Percentiles rank a stretch among this genome's conserved stretches.
Evolutionary conservation across 208 protist genomes (phyloP).

Genomic region (Leishmania amazonensis): DNA sequence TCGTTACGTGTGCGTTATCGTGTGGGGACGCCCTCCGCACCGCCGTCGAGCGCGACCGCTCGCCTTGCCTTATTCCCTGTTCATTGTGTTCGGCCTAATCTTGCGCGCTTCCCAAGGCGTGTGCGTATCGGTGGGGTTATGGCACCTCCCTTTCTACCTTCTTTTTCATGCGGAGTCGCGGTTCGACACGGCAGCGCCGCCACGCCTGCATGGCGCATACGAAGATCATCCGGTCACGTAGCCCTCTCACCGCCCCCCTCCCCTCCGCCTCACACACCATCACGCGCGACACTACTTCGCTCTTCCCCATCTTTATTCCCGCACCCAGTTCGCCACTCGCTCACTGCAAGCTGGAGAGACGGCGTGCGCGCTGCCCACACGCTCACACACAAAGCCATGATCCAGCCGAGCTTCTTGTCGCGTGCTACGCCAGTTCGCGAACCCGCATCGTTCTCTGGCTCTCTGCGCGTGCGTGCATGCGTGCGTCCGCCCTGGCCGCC

Average conservation of each 20-base stretch:
- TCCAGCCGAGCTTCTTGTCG: no score
- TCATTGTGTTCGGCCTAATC: not conserved
- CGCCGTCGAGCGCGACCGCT: not conserved
- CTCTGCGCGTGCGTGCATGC: not conserved
- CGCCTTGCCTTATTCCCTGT: not conserved
- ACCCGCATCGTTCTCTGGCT: no score
- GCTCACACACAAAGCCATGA: no score
- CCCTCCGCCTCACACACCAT: not conserved
- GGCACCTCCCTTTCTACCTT: not conserved
- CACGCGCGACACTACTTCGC: not conserved
- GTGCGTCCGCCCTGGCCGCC: no score
- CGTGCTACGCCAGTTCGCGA: no score
- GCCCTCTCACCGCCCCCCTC: not conserved
- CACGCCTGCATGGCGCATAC: not conserved
- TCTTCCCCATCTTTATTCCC: no score
- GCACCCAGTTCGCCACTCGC: no score
- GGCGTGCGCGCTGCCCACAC: no score
- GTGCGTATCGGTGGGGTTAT: not conserved
- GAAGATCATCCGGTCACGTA: not conserved
- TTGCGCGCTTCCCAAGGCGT: not conserved
- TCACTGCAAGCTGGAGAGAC: no score
- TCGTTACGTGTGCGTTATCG: not conserved
- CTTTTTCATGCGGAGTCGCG: not conserved
- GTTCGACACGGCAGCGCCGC: not conserved
- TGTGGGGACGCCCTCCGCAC: not conserved